Base-by-base conservation (phyloP, 352 stramenopile genomes). In the Peronospora destructor region DNA sequence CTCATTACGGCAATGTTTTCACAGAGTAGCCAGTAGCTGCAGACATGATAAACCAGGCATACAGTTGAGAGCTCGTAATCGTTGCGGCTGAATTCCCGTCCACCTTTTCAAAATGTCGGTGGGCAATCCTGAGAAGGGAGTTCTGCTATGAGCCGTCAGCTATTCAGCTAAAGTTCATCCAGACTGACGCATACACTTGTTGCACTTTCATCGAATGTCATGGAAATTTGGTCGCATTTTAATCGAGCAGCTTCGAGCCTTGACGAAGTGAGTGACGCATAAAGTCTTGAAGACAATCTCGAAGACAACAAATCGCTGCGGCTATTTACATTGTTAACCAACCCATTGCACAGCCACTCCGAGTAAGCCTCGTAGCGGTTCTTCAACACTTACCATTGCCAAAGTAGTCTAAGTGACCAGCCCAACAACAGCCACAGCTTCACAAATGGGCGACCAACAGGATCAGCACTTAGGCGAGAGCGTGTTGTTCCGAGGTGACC, bases 1-100 rank as follows among this genome's bases (percentile, higher is more conserved):
- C 53, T 95, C 89, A 45, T 96, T 96, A 38, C 85, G 76, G 51
- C 92, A 96, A 76, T 54, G 85, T 87, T 45, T 95, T 83, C 6
- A 23, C 51, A 1, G 23, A 64, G 0, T 65, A 84, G 21, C 50
- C 85, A 4, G 66, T 87, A 23, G 70, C 72, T 0, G 68, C 69
- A 7, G 73, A 73, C 16, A 74, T 87, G 60, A 21, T 21, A 74
- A 87, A 85, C 46, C 74, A 87, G 40, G 76, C 76, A 1, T 77
- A 72, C 7, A 85, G 67, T 13, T 70, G 76, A 26, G 76, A 85
- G 33, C 61, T 85, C 12, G 64, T 82, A 10, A 79, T 73, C 21
- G 85, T 85, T 42, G 56, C 72, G 5, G 56, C 76, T 21, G 5
- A 72, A 78, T 28, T 37, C 85, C 0, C 4, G 45, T 66, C 3